Conservation (phyloP, 108 stramenopile genomes). For the Conticribra guillardii region DNA sequence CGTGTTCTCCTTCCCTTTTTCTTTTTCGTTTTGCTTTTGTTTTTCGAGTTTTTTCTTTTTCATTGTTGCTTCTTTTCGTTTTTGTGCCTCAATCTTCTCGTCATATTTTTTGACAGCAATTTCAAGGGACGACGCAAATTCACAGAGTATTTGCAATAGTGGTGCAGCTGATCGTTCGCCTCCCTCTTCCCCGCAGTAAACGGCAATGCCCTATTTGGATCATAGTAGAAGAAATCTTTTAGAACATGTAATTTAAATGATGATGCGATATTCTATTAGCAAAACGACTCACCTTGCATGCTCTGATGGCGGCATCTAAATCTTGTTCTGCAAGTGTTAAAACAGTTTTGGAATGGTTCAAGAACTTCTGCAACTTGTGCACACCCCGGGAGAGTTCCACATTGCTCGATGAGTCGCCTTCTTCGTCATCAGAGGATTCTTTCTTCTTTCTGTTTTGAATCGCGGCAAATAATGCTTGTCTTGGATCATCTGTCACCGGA, state of each 20-base stretch:
- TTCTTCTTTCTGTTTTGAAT: slow-evolving; percentile 36
- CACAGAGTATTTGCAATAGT: slow-evolving; percentile 70
- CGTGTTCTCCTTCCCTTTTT: slow-evolving; percentile 21
- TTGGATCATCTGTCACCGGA: slow-evolving; percentile 18
- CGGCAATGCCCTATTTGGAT: slow-evolving; percentile 51
- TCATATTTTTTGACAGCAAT: slow-evolving; percentile 77
- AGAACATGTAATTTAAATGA: neutral
- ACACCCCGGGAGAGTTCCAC: slow-evolving; percentile 56
- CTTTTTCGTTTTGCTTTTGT: slow-evolving; percentile 19
- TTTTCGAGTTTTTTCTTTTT: slow-evolving; percentile 25
- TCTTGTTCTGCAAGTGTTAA: slow-evolving; percentile 52
- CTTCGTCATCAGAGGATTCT: slow-evolving; percentile 7
- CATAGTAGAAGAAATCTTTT: neutral
- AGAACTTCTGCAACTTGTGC: slow-evolving; percentile 62
- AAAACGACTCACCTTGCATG: slow-evolving; percentile 53
- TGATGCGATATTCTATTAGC: neutral
- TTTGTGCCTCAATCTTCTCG: slow-evolving; percentile 48
- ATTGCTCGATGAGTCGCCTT: slow-evolving; percentile 1
- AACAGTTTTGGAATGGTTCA: slow-evolving; percentile 51
- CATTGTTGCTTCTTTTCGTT: slow-evolving; percentile 44
- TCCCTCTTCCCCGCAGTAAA: slow-evolving; percentile 82
- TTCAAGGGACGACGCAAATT: slow-evolving; percentile 68
- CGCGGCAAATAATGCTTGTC: slow-evolving; percentile 50
- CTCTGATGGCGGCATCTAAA: slow-evolving; percentile 58
- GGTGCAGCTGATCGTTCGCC: slow-evolving; percentile 61